Conservation (phyloP, 75 land plant genomes). For the Azolla pinnata region DNA sequence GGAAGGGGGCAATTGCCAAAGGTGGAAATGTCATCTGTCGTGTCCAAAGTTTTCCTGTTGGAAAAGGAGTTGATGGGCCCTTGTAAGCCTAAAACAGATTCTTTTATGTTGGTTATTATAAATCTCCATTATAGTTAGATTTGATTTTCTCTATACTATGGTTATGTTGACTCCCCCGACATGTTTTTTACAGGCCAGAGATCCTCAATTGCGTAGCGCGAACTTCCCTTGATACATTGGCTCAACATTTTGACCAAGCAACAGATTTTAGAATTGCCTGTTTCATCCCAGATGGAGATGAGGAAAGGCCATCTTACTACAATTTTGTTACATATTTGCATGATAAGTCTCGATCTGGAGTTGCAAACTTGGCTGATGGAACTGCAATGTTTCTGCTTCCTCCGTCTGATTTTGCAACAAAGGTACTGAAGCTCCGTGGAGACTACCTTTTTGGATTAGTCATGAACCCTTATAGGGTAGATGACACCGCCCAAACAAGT, state of each 20-base stretch:
- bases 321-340: constrained; percentile 81
- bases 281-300: constrained; percentile 85
- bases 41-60: constrained; percentile 70
- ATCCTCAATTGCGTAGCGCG: constrained; percentile 78
- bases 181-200: constrained; percentile 71
- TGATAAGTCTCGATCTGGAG: constrained; percentile 76
- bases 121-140: too few species aligned
- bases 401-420: constrained; percentile 75
- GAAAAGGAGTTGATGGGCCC: constrained; percentile 50
- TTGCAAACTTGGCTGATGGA: constrained; percentile 83
- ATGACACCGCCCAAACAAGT: too few species aligned
- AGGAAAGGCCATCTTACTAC: constrained; percentile 71
- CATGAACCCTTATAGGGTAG: constrained; percentile 45
- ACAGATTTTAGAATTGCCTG: constrained; percentile 67
- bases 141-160: too few species aligned
- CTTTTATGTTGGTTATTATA: not conserved
- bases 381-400: constrained; percentile 87
- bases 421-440: constrained; percentile 62
- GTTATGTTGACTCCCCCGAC: too few species aligned
- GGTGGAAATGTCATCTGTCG: constrained; percentile 80
- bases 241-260: constrained; percentile 69
- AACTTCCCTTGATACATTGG: constrained; percentile 78
- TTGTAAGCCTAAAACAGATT: constrained; percentile 69
- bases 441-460: constrained; percentile 88
- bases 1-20: constrained; percentile 77